Percentiles rank a stretch among this genome's conserved stretches.
Conservation (phyloP, 257 asterid genomes). For the Solanum neorickii region DNA sequence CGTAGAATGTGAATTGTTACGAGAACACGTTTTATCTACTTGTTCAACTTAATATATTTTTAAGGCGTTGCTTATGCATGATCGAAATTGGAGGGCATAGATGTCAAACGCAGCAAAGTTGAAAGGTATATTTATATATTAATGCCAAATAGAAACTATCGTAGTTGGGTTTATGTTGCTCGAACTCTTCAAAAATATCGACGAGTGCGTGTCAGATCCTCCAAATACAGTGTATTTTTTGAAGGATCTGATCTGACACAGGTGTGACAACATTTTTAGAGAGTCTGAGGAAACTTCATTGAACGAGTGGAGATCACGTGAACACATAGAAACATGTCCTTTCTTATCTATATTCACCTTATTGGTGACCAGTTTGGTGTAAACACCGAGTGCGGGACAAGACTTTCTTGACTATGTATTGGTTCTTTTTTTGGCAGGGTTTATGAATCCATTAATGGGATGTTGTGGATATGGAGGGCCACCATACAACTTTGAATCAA, state of each 20-base stretch:
- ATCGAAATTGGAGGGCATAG: not conserved
- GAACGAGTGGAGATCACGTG: not conserved
- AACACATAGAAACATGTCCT: not conserved
- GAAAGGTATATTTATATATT: no score
- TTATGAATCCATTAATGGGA: constrained; percentile 35
- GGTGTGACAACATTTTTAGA: not conserved
- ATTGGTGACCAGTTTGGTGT: not conserved
- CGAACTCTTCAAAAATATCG: not conserved
- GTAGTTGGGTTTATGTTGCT: not conserved
- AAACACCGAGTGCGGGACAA: no score
- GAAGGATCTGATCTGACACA: not conserved
- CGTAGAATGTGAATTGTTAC: not conserved
- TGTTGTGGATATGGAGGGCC: constrained; percentile 56
- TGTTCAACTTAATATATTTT: not conserved
- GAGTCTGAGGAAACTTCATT: not conserved
- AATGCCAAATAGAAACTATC: not conserved
- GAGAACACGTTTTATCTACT: no score
- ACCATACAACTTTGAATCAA: constrained; percentile 29
- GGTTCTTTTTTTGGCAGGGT: constrained; percentile 12
- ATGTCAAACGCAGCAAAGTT: not conserved
- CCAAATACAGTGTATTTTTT: not conserved
- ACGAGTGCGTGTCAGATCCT: no score
- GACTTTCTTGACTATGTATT: not conserved
- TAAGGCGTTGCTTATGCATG: not conserved
- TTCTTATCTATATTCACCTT: not conserved